Base-by-base conservation (phyloP, 2,329 filamentous ascomycete genomes). In the Sarocladiaceae sp. region DNA sequence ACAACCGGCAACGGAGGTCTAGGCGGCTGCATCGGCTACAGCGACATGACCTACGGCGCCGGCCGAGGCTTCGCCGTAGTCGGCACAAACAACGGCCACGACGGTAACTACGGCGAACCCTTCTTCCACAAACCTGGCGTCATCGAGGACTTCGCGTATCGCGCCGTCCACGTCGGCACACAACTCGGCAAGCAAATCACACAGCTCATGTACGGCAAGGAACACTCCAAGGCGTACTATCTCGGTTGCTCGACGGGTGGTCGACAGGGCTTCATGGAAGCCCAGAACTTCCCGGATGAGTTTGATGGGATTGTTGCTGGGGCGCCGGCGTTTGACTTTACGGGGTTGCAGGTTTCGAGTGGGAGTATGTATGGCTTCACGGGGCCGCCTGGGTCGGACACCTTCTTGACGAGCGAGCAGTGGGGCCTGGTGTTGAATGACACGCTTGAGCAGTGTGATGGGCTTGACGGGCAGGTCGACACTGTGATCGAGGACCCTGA, bases 231-330 rank as follows among this genome's bases (percentile, higher is more conserved):
- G 50, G 74, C 71, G 1, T 84, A 84, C 62, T 84, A 76, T 55
- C 59, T 76, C 2, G 82, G 82, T 7, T 84, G 82, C 59, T 83
- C 79, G 0, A 76, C 78, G 0, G 82, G 83, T 6, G 81, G 82
- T 1, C 70, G 81, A 0, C 78, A 84, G 66, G 82, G 79, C 3
- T 66, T 81, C 29, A 78, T 77, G 51, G 72, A 74, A 6, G 73
- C 77, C 0, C 73, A 84, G 56, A 59, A 66, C 13, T 82, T 74
- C 54, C 79, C 82, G 0, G 66, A 75, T 0, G 79, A 83, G 54
- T 84, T 82, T 50, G 78, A 84, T 50, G 80, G 80, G 18, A 72
- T 82, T 20, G 63, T 83, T 1, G 79, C 77, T 2, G 75, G 76
- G 2, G 60, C 62, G n/a, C 67, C 70, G 4, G 77, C 77, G 7